Conservation (phyloP, 345 rosid species). For the Mercurialis annua region DNA sequence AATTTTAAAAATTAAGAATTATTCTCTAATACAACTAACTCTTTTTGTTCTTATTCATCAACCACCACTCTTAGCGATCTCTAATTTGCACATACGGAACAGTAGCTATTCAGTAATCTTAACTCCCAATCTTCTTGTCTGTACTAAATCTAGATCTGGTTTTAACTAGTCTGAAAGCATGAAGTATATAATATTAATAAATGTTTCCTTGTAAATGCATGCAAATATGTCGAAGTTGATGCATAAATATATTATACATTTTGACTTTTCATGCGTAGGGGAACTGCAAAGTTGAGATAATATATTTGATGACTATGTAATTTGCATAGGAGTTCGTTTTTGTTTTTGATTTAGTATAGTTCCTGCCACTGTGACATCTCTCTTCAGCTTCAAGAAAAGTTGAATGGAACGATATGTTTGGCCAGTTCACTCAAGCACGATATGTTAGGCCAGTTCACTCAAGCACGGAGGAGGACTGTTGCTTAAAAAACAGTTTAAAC, state of each 20-base stretch:
- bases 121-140: background rate
- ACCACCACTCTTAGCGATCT: too few species aligned
- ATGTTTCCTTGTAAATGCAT: constrained; percentile 1
- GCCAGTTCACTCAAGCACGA: background rate
- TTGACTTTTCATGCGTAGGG: background rate
- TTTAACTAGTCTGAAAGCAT: background rate
- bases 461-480: background rate
- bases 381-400: background rate
- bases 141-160: background rate
- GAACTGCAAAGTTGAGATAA: background rate
- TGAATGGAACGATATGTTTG: background rate
- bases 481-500: background rate
- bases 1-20: background rate
- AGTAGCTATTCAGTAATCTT: too few species aligned
- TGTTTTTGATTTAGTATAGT: background rate
- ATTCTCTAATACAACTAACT: background rate
- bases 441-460: background rate
- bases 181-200: too few species aligned
- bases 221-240: background rate
- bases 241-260: background rate
- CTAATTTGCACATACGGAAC: too few species aligned
- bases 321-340: background rate
- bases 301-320: background rate
- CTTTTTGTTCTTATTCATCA: background rate
- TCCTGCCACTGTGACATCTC: background rate